Percentiles rank a stretch among this genome's conserved stretches.
Conservation (phyloP, 1,284 basidiomycete genomes). For the Rugosomyces carneus region DNA sequence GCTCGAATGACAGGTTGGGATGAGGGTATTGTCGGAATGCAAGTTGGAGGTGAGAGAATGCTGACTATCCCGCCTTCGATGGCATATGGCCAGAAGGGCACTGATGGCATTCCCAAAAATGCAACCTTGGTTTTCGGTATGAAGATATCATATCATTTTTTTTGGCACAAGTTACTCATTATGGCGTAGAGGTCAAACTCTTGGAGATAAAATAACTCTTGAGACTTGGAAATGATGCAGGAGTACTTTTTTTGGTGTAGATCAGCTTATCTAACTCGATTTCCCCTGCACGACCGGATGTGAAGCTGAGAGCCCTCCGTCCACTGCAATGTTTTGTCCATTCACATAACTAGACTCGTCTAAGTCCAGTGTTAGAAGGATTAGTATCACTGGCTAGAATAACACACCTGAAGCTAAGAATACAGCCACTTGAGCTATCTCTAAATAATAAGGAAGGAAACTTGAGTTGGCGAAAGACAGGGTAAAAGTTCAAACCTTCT, state of each 20-base stretch:
- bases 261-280: constrained; percentile 25
- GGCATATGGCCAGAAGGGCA: constrained; percentile 62
- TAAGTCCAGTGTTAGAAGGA: constrained; percentile 22
- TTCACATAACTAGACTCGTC: constrained; percentile 93
- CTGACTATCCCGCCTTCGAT: constrained; percentile 71
- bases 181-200: constrained; percentile 62
- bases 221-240: too few relatives aligned
- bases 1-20: constrained; percentile 67
- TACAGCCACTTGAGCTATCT: constrained; percentile 79
- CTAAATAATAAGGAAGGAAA: constrained; percentile 26
- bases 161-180: constrained; percentile 15
- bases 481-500: constrained; percentile 45
- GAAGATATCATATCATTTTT: constrained; percentile 18
- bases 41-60: constrained; percentile 83
- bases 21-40: constrained; percentile 88
- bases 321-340: constrained; percentile 82
- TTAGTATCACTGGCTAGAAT: background rate
- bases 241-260: too few relatives aligned
- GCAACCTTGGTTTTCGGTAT: constrained; percentile 70
- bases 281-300: constrained; percentile 68
- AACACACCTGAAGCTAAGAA: constrained; percentile 82
- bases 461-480: background rate
- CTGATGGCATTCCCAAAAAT: constrained; percentile 53
- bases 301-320: constrained; percentile 77
- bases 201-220: constrained; percentile 53